A percentile compares a stretch with the other conserved stretches of the same genome.
Evolutionary conservation across 192 early-diverging fungal species (phyloP).

Genomic region (Linnemannia elongata): DNA sequence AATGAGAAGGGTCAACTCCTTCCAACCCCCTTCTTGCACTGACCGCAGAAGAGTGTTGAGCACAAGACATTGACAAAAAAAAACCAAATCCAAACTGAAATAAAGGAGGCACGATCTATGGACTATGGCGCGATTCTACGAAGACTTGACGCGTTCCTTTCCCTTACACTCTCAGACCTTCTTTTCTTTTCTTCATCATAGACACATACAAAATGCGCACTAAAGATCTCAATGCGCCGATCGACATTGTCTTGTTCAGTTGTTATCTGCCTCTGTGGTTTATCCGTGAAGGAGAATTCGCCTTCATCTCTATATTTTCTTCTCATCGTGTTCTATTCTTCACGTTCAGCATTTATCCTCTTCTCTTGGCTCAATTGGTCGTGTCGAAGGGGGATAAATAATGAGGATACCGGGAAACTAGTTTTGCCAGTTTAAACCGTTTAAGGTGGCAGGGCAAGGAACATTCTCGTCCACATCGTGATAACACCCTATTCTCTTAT

Average conservation of each 20-base stretch:
- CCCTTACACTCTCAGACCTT: not conserved
- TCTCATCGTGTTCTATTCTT: not conserved
- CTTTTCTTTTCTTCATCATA: not conserved
- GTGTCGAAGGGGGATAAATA: not conserved
- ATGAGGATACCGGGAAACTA: not conserved
- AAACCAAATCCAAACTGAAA: not conserved
- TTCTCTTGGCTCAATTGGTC: not conserved
- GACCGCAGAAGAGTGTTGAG: not conserved
- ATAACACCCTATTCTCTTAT: too few species aligned
- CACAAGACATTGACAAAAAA: not conserved
- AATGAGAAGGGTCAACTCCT: not conserved
- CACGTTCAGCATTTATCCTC: too few species aligned
- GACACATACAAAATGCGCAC: not conserved
- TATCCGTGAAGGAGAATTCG: not conserved
- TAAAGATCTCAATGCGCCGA: not conserved
- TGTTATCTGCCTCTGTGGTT: not conserved
- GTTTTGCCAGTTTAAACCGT: not conserved
- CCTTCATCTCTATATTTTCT: not conserved
- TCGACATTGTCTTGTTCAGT: not conserved
- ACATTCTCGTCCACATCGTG: too few species aligned
- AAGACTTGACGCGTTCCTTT: conserved; percentile 1
- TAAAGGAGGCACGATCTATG: not conserved
- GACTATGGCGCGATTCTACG: not conserved
- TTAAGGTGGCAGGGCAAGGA: not conserved
- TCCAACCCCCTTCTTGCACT: not conserved